Conservation (phyloP, 1,139 yeast genomes). For the Taphrina communis region DNA sequence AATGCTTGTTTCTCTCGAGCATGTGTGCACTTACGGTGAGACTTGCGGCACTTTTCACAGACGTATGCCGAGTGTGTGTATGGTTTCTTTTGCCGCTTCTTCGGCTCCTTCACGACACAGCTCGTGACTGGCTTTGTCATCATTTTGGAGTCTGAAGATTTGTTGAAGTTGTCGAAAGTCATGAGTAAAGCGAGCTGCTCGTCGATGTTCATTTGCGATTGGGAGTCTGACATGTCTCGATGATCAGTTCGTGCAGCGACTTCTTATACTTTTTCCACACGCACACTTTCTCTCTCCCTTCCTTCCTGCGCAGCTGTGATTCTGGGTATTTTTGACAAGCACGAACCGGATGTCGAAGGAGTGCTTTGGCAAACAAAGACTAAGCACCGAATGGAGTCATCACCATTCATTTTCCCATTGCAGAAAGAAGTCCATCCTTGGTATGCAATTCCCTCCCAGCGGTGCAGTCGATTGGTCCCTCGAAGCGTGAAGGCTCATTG, state of each 20-base stretch:
- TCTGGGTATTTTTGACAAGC: not conserved
- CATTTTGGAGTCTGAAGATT: not conserved
- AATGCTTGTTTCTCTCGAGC: not conserved
- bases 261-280: too few relatives aligned
- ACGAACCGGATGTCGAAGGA: not conserved
- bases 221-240: not conserved
- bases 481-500: not conserved
- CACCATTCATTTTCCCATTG: slow-evolving; percentile 2
- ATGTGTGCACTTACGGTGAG: slow-evolving; percentile 35
- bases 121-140: not conserved
- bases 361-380: not conserved
- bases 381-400: slow-evolving; percentile 10
- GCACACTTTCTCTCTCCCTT: too few relatives aligned
- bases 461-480: not conserved
- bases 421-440: not conserved
- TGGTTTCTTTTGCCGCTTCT: slow-evolving; percentile 16
- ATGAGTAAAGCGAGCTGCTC: slow-evolving; percentile 1
- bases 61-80: slow-evolving; percentile 35
- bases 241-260: not conserved
- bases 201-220: not conserved
- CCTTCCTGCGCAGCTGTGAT: not conserved
- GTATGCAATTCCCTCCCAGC: not conserved
- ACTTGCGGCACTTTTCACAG: slow-evolving; percentile 32
- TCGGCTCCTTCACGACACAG: not conserved
- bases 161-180: not conserved